Evolutionary conservation across 2,329 filamentous ascomycete species (phyloP).

Genomic region (Botryotinia calthae): DNA sequence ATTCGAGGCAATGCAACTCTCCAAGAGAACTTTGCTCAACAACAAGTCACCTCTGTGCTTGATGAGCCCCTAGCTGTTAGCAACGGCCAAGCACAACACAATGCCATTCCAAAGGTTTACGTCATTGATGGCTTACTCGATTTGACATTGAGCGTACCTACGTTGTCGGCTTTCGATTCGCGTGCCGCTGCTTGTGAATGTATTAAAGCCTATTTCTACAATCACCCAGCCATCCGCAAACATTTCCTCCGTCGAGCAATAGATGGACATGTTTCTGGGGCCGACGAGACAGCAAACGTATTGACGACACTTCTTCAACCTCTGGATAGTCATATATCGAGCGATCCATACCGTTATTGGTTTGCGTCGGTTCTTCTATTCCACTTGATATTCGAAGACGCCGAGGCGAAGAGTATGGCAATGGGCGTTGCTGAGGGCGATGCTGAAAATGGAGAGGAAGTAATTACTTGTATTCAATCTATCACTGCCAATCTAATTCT

Average conservation of each 20-base stretch:
- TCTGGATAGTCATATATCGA: constrained; percentile 56
- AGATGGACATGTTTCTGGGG: constrained; percentile 73
- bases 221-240: constrained; percentile 74
- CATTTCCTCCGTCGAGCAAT: constrained; percentile 90
- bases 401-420: constrained; percentile 73
- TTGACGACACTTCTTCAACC: constrained; percentile 76
- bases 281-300: constrained; percentile 84
- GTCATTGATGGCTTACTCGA: constrained; percentile 93
- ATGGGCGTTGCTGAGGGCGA: constrained; percentile 88
- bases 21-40: constrained; percentile 86
- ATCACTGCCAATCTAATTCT: constrained; percentile 82
- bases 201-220: constrained; percentile 86
- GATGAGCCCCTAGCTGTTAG: constrained; percentile 39
- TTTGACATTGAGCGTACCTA: constrained; percentile 67
- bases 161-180: constrained; percentile 69
- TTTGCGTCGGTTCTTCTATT: constrained; percentile 85
- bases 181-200: constrained; percentile 85
- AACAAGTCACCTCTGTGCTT: constrained; percentile 68
- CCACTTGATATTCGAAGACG: constrained; percentile 78
- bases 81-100: constrained; percentile 45
- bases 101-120: constrained; percentile 65
- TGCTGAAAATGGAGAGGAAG: constrained; percentile 84
- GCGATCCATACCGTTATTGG: constrained; percentile 85
- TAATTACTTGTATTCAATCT: constrained; percentile 89
- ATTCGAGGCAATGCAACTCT: constrained; percentile 77